Percentiles rank a stretch among this genome's conserved stretches.
phyloP scores from a whole-genome alignment of 129 eudicot genomes.

The Tanacetum coccineum region DNA sequence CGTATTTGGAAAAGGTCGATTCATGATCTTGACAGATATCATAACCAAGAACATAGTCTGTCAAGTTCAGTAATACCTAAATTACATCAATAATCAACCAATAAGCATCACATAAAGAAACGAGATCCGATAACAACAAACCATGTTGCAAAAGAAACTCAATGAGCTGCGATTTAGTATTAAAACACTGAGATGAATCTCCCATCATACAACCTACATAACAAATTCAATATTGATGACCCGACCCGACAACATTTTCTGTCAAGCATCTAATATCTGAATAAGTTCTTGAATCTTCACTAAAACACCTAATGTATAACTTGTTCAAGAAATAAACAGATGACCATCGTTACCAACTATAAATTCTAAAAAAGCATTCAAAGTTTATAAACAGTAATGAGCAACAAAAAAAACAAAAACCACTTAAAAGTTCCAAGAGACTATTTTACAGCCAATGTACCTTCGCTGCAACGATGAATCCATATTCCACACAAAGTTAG shows the following conservation, averaged over 20 bases:
- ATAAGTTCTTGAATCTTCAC: constrained; percentile 35
- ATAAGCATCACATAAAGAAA: constrained; percentile 11
- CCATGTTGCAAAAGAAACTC: not conserved
- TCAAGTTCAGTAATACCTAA: not conserved
- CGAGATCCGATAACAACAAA: not conserved
- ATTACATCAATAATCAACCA: not conserved
- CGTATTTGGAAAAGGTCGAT: not conserved
- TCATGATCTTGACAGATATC: not conserved
- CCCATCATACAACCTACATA: constrained; percentile 11
- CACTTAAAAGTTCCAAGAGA: constrained; percentile 15
- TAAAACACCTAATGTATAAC: constrained; percentile 27
- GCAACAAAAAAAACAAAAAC: constrained; percentile 22
- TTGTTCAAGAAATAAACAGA: constrained; percentile 36
- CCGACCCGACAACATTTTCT: constrained; percentile 30
- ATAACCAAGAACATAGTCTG: not conserved
- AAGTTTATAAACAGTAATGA: constrained; percentile 38
- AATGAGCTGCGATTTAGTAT: constrained; percentile 9
- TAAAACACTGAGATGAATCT: constrained; percentile 11
- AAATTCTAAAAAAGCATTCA: constrained; percentile 34
- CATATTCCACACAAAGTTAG: constrained; percentile 28
- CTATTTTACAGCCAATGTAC: constrained; percentile 39
- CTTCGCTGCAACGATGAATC: constrained; percentile 30
- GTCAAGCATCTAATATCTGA: constrained; percentile 28
- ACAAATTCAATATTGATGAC: constrained; percentile 26
- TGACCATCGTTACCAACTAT: constrained; percentile 33